Base-by-base conservation (phyloP, 2,329 filamentous ascomycete genomes). In the Sphaerulina vaccinii region DNA sequence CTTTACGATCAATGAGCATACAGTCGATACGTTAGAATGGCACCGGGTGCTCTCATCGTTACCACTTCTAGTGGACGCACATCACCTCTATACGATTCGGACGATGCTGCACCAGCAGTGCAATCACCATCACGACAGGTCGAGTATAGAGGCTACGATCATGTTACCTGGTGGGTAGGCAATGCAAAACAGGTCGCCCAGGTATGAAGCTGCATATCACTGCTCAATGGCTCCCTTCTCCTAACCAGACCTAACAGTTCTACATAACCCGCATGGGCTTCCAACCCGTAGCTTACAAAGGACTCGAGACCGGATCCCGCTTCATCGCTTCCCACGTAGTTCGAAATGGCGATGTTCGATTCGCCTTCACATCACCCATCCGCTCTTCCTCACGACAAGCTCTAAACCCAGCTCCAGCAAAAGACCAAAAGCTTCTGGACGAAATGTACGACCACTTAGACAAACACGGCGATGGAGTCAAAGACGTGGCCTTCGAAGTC, bases 151-250 rank as follows among this genome's bases (percentile, higher is more conserved):
- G 90, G 89, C 67, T 96, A 96, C 70, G 89, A 96, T 73, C 88
- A 96, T 72, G 82, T 96, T 51, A 91, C 90, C 62, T 96, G 91
- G 91, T 96, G 90, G 76, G 92, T 96, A 23, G 90, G 91, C 68
- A 97, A 97, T 69, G 91, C 92, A 63, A 96, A 96, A 75, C 91
- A 96, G 76, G 89, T 90, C 2, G 91, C 91, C 33, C 81, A 49
- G 36, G 45, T 49, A 47, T 29, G 45, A 5, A 3, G 6, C 7
- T 0, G 7, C 10, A 19, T 5, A 21, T 15, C 8, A 22, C 27
- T 3, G 21, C n/a, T n/a, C n/a, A n/a, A n/a, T n/a, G n/a, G n/a
- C n/a, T n/a, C n/a, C n/a, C n/a, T n/a, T n/a, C n/a, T n/a, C n/a
- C n/a, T 49, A 27, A 49, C 36, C 4, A 11, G 1, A 5, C 8